These are phyloP conservation scores for Teratosphaeria viscida DNA, from an alignment of 2,329 filamentous ascomycete genomes.

Conservation along the genomic window DNA sequence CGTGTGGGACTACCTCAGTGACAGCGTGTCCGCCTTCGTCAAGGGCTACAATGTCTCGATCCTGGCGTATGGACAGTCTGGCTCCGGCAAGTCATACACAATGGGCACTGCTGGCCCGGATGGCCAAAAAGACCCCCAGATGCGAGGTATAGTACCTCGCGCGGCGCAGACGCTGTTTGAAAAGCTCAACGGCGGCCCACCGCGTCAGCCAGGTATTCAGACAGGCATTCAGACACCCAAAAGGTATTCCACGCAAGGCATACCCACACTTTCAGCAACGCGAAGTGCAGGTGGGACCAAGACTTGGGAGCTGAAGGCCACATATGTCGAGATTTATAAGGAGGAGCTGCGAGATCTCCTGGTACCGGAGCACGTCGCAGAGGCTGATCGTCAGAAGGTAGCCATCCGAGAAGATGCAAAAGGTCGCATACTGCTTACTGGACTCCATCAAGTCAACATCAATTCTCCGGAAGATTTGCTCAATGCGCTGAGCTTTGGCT, in stretches of 20 bases:
- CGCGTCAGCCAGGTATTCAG: slow-evolving; percentile 47
- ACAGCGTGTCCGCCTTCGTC: slow-evolving; percentile 80
- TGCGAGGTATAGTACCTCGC: slow-evolving; percentile 84
- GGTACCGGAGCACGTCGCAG: slow-evolving; percentile 60
- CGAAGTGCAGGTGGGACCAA: slow-evolving; percentile 46
- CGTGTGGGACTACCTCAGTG: slow-evolving; percentile 85
- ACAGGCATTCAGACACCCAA: slow-evolving; percentile 72
- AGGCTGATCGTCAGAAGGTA: slow-evolving; percentile 64
- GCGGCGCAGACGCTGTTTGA: slow-evolving; percentile 82
- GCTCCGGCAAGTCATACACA: slow-evolving; percentile 94
- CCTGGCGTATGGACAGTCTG: slow-evolving; percentile 92
- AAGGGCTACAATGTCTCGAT: slow-evolving; percentile 98
- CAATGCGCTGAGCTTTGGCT: slow-evolving; percentile 82
- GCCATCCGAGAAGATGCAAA: slow-evolving; percentile 89
- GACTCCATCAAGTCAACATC: slow-evolving; percentile 76
- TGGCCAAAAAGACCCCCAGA: slow-evolving; percentile 38
- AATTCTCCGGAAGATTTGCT: slow-evolving; percentile 88
- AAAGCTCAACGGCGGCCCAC: slow-evolving; percentile 62
- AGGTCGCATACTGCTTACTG: slow-evolving; percentile 87
- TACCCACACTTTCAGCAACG: slow-evolving; percentile 35
- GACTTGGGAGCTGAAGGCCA: slow-evolving; percentile 85
- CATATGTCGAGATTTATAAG: slow-evolving; percentile 75
- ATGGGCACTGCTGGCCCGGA: slow-evolving; percentile 89
- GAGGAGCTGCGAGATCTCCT: slow-evolving; percentile 88
- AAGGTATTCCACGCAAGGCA: slow-evolving; percentile 57